Conservation (phyloP, 2,329 filamentous ascomycete species). For the Coniochaeta prunicola region DNA sequence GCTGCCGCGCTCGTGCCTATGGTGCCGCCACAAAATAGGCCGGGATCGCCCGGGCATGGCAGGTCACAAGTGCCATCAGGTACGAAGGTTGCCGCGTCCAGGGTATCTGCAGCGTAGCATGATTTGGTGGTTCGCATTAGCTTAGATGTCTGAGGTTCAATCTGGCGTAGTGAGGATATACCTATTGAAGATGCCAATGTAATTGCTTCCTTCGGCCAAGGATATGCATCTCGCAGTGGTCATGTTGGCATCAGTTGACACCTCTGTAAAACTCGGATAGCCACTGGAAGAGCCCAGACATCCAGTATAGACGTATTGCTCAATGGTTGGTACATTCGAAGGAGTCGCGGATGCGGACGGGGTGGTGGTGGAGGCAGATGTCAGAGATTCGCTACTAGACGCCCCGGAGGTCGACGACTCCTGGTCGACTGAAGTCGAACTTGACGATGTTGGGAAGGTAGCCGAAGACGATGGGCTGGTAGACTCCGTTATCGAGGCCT, state of each 20-base stretch:
- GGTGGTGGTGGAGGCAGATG: neutral
- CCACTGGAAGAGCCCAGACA: neutral
- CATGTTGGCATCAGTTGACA: neutral
- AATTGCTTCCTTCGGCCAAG: neutral
- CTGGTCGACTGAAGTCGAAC: neutral
- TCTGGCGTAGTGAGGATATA: neutral
- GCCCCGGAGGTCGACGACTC: neutral
- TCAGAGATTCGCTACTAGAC: neutral
- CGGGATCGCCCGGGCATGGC: neutral
- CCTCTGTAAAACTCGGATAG: neutral
- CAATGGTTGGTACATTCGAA: neutral
- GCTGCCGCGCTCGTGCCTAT: neutral
- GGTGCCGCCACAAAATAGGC: neutral
- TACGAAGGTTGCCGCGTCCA: neutral
- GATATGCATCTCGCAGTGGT: neutral
- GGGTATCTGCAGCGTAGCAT: neutral
- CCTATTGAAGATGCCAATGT: neutral
- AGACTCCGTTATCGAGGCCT: neutral
- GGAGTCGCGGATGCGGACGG: neutral
- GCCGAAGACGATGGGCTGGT: neutral
- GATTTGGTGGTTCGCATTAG: neutral
- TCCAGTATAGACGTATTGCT: neutral
- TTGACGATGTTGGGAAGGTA: neutral
- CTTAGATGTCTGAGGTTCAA: neutral
- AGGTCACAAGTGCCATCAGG: neutral